Evolutionary conservation across 495 filamentous ascomycete genomes (phyloP).

Genomic region (Hypoxylon cercidicola): DNA sequence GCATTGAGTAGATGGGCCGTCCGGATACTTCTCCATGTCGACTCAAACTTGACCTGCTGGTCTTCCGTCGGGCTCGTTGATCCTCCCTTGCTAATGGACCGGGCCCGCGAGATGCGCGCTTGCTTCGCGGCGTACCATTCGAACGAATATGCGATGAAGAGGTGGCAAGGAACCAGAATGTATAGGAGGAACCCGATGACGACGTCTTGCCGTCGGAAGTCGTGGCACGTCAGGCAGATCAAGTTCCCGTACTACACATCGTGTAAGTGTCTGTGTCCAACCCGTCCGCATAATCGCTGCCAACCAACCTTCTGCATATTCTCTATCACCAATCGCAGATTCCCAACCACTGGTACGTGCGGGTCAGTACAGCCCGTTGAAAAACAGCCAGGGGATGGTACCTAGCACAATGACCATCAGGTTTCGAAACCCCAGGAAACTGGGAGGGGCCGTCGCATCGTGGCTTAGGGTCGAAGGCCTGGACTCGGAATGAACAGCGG

Average conservation of each 20-base stretch:
- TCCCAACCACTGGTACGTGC: constrained; percentile 76
- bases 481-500: constrained; percentile 78
- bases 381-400: constrained; percentile 52
- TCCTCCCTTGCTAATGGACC: constrained; percentile 66
- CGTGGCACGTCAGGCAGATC: constrained; percentile 90
- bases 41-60: constrained; percentile 68
- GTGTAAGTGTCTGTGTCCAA: constrained; percentile 38
- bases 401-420: constrained; percentile 94
- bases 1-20: constrained; percentile 83
- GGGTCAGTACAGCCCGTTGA: neutral
- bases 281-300: constrained; percentile 4
- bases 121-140: constrained; percentile 82
- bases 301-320: constrained; percentile 88
- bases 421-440: constrained; percentile 93
- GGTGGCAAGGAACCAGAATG: constrained; percentile 85
- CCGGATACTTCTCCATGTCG: constrained; percentile 81
- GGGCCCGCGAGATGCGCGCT: constrained; percentile 72
- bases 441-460: constrained; percentile 76
- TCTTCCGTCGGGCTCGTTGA: constrained; percentile 63
- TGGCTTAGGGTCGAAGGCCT: constrained; percentile 85
- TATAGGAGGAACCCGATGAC: constrained; percentile 79
- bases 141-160: constrained; percentile 88
- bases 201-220: constrained; percentile 83
- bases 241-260: constrained; percentile 82
- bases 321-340: constrained; percentile 91